A percentile compares a stretch with the other conserved stretches of the same genome.
phyloP scores from a whole-genome alignment of 352 stramenopile genomes.

The Thalassiosira livingstoniorum region DNA sequence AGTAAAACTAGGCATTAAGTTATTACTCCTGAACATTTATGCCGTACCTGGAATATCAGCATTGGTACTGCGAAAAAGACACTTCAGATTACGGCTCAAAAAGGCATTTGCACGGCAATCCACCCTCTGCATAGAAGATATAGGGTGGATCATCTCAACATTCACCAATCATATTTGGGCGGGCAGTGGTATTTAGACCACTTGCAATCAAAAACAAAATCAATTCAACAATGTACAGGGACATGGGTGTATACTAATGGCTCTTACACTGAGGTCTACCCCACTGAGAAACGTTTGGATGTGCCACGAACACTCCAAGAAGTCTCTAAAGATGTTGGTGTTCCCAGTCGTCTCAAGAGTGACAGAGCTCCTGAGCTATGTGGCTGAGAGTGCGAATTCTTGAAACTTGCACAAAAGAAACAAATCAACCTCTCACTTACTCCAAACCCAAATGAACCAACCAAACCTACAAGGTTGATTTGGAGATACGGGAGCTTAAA shows the following conservation, averaged over 20 bases:
- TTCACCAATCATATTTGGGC: background rate
- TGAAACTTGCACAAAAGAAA: background rate
- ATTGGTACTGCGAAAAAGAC: constrained; percentile 16
- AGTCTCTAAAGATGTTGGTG: background rate
- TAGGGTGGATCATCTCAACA: constrained; percentile 10
- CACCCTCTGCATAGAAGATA: constrained; percentile 3
- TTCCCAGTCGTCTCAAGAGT: constrained; percentile 1
- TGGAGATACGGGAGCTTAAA: constrained; percentile 28
- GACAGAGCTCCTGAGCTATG: constrained; percentile 6
- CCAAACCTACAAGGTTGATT: constrained; percentile 20
- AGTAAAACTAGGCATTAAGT: background rate
- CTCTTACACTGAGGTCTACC: too few relatives aligned
- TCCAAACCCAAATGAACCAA: constrained; percentile 11
- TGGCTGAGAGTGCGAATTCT: constrained; percentile 12
- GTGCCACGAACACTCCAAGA: background rate
- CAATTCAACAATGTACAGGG: too few relatives aligned
- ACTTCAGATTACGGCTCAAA: constrained; percentile 5
- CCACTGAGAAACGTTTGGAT: too few relatives aligned
- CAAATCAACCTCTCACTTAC: too few relatives aligned
- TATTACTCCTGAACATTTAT: background rate
- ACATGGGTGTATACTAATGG: too few relatives aligned
- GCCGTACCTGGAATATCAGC: background rate
- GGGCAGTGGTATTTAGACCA: constrained; percentile 8
- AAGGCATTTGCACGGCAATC: background rate
- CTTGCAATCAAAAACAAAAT: background rate